These are phyloP conservation scores for Scenedesmus sp. DNA, from an alignment of 163 green algal genomes.

Conservation along the genomic window DNA sequence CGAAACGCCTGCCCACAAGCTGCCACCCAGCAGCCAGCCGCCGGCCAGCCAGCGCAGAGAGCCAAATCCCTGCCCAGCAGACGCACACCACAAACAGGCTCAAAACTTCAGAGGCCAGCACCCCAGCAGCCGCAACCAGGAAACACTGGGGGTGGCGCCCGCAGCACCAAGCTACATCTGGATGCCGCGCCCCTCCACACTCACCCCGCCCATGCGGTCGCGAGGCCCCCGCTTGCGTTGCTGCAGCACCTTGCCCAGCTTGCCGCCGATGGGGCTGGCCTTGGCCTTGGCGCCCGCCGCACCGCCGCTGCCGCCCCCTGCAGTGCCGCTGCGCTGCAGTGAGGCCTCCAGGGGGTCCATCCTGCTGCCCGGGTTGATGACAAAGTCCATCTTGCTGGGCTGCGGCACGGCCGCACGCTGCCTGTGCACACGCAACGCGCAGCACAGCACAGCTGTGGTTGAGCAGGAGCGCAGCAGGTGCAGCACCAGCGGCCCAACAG, in stretches of 20 bases:
- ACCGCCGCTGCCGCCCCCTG: not conserved
- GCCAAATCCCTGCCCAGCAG: too few relatives aligned
- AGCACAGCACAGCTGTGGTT: not conserved
- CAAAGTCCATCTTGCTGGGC: constrained; percentile 54
- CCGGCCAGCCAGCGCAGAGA: too few relatives aligned
- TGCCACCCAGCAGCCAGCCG: too few relatives aligned
- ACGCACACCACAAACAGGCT: not conserved
- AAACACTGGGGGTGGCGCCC: not conserved
- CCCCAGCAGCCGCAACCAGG: not conserved
- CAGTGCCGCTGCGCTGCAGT: not conserved
- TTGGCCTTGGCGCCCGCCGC: not conserved
- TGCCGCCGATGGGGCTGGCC: constrained; percentile 16
- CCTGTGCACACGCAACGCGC: constrained; percentile 14
- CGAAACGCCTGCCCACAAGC: not conserved
- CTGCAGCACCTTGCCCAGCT: constrained; percentile 40
- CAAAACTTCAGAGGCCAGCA: not conserved
- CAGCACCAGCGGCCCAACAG: too few relatives aligned
- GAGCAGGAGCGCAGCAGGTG: not conserved
- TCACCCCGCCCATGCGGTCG: constrained; percentile 36
- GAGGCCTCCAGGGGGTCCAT: constrained; percentile 32
- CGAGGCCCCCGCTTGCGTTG: constrained; percentile 20
- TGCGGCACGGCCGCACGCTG: constrained; percentile 38
- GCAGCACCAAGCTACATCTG: constrained; percentile 4
- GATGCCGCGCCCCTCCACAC: constrained; percentile 48
- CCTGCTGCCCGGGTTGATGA: constrained; percentile 54